Percentiles rank a stretch among this genome's conserved stretches.
These are phyloP conservation scores for Xylaria sp. DNA, from an alignment of 2,329 filamentous ascomycete species.

Conservation along the genomic window DNA sequence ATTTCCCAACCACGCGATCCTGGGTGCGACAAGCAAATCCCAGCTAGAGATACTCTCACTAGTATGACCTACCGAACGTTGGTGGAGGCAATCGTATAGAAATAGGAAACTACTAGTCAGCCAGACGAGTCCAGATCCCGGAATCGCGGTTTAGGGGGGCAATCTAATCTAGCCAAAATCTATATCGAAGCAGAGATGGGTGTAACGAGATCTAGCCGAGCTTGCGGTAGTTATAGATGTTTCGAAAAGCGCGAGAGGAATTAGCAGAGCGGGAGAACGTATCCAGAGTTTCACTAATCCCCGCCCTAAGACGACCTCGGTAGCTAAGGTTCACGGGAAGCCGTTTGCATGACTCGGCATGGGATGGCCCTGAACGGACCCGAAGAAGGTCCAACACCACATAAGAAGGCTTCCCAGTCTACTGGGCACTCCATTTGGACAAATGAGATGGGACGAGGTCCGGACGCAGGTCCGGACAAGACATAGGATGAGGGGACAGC, in stretches of 20 bases:
- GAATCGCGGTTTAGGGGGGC: not conserved
- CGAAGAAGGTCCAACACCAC: not conserved
- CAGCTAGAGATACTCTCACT: not conserved
- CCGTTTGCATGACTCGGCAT: slow-evolving; percentile 9
- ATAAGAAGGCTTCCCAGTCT: not conserved
- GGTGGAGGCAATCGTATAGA: not conserved
- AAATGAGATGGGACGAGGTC: not conserved
- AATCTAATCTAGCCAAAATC: not conserved
- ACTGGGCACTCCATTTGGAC: not conserved
- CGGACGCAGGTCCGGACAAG: not conserved
- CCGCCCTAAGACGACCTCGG: not conserved
- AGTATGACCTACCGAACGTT: not conserved
- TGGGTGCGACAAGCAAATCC: not conserved
- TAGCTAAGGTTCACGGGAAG: slow-evolving; percentile 12
- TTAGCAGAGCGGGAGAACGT: not conserved
- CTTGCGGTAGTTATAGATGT: slow-evolving; percentile 6
- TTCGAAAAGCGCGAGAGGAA: not conserved
- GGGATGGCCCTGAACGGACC: not conserved
- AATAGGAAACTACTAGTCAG: not conserved
- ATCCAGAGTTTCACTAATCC: slow-evolving; percentile 22
- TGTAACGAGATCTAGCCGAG: slow-evolving; percentile 5
- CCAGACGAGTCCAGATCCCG: no score
- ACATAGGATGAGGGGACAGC: not conserved
- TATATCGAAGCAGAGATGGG: not conserved
- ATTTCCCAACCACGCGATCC: slow-evolving; percentile 16